Evolutionary conservation across 306 rosid genomes (phyloP).

Genomic region (Corylus americana): DNA sequence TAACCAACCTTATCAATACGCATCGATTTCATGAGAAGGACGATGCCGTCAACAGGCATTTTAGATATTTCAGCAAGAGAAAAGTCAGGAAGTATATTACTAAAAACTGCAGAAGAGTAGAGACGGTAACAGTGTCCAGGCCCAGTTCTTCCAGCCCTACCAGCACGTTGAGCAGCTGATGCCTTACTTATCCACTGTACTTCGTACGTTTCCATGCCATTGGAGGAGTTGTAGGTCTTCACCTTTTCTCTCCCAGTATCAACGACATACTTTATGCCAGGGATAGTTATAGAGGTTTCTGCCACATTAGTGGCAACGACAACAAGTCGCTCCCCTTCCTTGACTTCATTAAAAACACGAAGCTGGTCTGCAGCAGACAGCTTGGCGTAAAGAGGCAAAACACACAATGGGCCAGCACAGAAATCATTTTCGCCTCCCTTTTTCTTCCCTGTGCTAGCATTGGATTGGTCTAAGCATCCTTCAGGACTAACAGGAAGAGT

Average conservation of each 20-base stretch:
- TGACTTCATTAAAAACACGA: constrained; percentile 68
- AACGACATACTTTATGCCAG: constrained; percentile 87
- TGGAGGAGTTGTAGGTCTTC: constrained; percentile 68
- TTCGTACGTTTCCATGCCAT: constrained; percentile 80
- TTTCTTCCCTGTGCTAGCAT: constrained; percentile 29
- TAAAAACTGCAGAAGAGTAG: constrained; percentile 83
- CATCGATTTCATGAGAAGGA: constrained; percentile 90
- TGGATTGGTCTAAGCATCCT: constrained; percentile 39
- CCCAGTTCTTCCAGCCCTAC: constrained; percentile 94
- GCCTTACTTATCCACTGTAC: constrained; percentile 96
- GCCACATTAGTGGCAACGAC: constrained; percentile 96
- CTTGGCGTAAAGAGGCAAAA: constrained; percentile 94
- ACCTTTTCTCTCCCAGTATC: constrained; percentile 94
- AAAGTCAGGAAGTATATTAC: constrained; percentile 61
- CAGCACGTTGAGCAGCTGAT: constrained; percentile 89
- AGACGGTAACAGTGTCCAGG: constrained; percentile 89
- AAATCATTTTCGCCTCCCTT: constrained; percentile 25
- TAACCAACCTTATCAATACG: constrained; percentile 60
- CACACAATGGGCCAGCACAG: constrained; percentile 55
- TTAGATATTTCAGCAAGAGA: constrained; percentile 80
- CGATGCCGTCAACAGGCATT: constrained; percentile 84
- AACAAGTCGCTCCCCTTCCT: constrained; percentile 79
- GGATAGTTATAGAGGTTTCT: constrained; percentile 95
- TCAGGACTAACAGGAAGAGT: constrained; percentile 29
- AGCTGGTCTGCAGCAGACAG: constrained; percentile 83